Base-by-base conservation (phyloP, 208 protist species). In the Trypanosoma grayi region DNA sequence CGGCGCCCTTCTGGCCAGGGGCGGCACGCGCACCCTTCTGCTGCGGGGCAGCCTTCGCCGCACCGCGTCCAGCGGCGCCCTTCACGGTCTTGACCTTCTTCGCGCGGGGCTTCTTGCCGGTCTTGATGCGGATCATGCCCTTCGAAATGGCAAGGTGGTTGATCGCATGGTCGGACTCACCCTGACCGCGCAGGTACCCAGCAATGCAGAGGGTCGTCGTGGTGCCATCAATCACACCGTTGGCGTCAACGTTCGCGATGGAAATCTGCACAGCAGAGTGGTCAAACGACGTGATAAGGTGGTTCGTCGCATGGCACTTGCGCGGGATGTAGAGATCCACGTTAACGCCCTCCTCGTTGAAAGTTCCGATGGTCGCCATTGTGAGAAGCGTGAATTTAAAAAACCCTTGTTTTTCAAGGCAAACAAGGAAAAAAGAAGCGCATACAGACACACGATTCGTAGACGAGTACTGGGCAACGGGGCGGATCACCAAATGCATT, bases 271-370 rank as follows among this genome's bases (percentile, higher is more conserved):
- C 88, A 33, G 93, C 75, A 43, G 94, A 94, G 88, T 98, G 92
- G 79, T 99, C 97, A 66, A 87, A 95, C 40, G 94, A 92, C 55
- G 68, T 58, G 73, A 99, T 98, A 41, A 98, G 81, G 64, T 74
- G 77, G 88, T 97, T 97, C 51, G 97, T 98, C 73, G 95, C 93
- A 66, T 96, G 94, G 93, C 97, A 98, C 85, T 98, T 98, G 75
- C 97, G 87, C 52, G 97, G 97, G 73, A 97, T 95, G 89, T 98
- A 98, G 31, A 98, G 77, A 65, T 98, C 97, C 59, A 98, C 85
- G 56, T 89, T 94, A 48, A 85, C 72, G 50, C 87, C 90, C 67
- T 94, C 87, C 60, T 92, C 90, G 83, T 98, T 98, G 79, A 81
- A 79, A 25, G 77, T 92, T 70, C 88, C 88, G 58, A 94, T 94